Percentiles rank a stretch among this genome's conserved stretches.
Evolutionary conservation across 805 yeast genomes (phyloP).

Genomic region (Spathaspora hagerdaliae): DNA sequence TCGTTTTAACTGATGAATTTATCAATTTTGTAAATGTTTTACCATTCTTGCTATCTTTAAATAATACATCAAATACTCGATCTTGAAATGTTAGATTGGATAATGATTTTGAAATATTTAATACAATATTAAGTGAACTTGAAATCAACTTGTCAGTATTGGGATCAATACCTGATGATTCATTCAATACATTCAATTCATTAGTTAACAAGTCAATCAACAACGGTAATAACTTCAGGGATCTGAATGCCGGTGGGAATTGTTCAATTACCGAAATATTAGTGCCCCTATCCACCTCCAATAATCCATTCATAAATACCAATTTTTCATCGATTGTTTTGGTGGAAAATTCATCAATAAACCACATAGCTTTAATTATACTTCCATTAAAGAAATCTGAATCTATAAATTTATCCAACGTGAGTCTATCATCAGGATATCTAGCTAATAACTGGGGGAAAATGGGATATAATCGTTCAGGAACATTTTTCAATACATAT

Average conservation of each 20-base stretch:
- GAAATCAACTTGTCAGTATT: conserved; percentile 29
- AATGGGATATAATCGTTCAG: conserved; percentile 47
- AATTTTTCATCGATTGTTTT: conserved; percentile 63
- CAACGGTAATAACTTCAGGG: conserved; percentile 72
- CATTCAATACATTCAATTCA: conserved; percentile 24
- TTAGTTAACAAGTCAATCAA: conserved; percentile 49
- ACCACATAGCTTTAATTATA: conserved; percentile 72
- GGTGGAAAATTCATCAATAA: conserved; percentile 79
- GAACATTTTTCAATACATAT: conserved; percentile 53
- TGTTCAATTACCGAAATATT: conserved; percentile 19
- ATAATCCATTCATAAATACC: conserved; percentile 63
- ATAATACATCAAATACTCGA: conserved; percentile 48
- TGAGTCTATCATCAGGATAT: conserved; percentile 52
- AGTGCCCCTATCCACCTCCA: conserved; percentile 22
- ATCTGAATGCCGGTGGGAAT: conserved; percentile 43
- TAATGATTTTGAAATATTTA: conserved; percentile 59
- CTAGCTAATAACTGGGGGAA: conserved; percentile 54
- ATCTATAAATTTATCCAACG: conserved; percentile 65
- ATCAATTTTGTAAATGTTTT: conserved; percentile 23
- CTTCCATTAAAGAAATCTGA: conserved; percentile 80
- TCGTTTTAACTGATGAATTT: conserved; percentile 26
- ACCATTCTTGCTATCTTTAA: conserved; percentile 18
- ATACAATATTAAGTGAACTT: conserved; percentile 49
- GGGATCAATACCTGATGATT: conserved; percentile 24
- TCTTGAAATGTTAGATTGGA: conserved; percentile 80